These are phyloP conservation scores for Nannizziopsis barbatae DNA, from an alignment of 2,329 filamentous ascomycete species.

Conservation along the genomic window DNA sequence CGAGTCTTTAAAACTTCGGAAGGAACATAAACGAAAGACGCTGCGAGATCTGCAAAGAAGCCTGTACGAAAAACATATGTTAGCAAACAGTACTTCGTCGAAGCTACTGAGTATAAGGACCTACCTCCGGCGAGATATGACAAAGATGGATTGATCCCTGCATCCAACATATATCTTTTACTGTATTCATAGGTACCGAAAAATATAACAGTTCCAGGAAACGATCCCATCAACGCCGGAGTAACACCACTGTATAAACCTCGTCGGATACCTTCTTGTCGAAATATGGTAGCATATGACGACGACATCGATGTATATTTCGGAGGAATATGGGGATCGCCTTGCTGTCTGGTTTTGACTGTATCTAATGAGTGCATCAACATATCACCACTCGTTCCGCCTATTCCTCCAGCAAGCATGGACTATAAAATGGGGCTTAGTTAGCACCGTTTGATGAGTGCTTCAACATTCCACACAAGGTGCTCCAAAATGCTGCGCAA, in stretches of 20 bases:
- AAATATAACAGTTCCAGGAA: slow-evolving; percentile 86
- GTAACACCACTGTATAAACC: slow-evolving; percentile 90
- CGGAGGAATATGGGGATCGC: slow-evolving; percentile 82
- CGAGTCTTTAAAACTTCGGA: slow-evolving; percentile 98
- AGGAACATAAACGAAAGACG: slow-evolving; percentile 87
- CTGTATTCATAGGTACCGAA: slow-evolving; percentile 95
- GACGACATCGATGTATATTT: slow-evolving; percentile 84
- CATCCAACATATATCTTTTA: slow-evolving; percentile 79
- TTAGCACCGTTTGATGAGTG: neutral
- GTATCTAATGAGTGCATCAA: slow-evolving; percentile 98
- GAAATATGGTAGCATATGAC: slow-evolving; percentile 84
- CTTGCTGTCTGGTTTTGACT: slow-evolving; percentile 95
- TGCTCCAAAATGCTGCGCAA: too few species aligned
- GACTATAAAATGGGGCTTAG: slow-evolving; percentile 43
- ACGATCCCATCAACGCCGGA: slow-evolving; percentile 81
- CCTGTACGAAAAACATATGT: slow-evolving; percentile 34
- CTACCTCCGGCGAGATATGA: slow-evolving; percentile 76
- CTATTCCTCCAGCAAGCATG: slow-evolving; percentile 89
- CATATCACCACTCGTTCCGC: slow-evolving; percentile 89
- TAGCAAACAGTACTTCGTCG: slow-evolving; percentile 18
- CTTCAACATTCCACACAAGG: neutral
- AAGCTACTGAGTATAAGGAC: slow-evolving; percentile 17
- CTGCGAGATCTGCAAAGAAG: slow-evolving; percentile 85
- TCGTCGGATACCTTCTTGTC: slow-evolving; percentile 75
- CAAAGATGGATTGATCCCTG: slow-evolving; percentile 67